Evolutionary conservation across 1,284 basidiomycete species (phyloP).

Genomic region (Boletus semigastroideus): DNA sequence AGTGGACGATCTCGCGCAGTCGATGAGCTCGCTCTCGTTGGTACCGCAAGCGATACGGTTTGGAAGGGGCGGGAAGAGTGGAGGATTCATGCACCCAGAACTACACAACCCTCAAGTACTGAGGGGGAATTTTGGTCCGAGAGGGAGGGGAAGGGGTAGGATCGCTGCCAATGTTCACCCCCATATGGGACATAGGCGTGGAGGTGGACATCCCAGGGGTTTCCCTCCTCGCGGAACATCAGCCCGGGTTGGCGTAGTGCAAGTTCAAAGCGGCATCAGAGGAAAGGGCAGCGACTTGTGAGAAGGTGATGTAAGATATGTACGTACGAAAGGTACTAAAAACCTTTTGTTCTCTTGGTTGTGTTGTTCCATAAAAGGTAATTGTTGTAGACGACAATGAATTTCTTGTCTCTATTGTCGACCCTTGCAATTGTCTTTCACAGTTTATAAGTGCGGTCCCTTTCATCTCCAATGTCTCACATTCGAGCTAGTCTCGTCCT

Average conservation of each 20-base stretch:
- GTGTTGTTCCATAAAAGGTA: slow-evolving; percentile 23
- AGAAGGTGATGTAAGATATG: background rate
- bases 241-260: slow-evolving; percentile 8
- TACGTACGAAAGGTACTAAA: slow-evolving; percentile 1
- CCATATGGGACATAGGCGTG: slow-evolving; percentile 14
- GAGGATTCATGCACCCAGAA: slow-evolving; percentile 43
- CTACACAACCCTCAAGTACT: slow-evolving; percentile 33
- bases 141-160: slow-evolving; percentile 32
- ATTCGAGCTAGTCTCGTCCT: background rate
- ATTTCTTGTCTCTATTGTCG: slow-evolving; percentile 25
- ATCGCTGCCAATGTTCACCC: slow-evolving; percentile 26
- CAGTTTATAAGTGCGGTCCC: slow-evolving; percentile 20
- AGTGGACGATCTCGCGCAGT: slow-evolving; percentile 46
- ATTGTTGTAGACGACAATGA: slow-evolving; percentile 27
- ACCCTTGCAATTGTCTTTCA: slow-evolving; percentile 21
- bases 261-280: slow-evolving; percentile 3
- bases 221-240: slow-evolving; percentile 14
- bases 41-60: slow-evolving; percentile 69
- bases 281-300: slow-evolving; percentile 1
- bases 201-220: slow-evolving; percentile 12
- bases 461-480: background rate
- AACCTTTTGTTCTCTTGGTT: background rate
- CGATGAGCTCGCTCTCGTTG: slow-evolving; percentile 61
- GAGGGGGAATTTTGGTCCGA: slow-evolving; percentile 29
- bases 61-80: slow-evolving; percentile 58